A percentile compares a stretch with the other conserved stretches of the same genome.
Evolutionary conservation across 2,329 filamentous ascomycete genomes (phyloP).

Genomic region (Karstenula rhodostoma): DNA sequence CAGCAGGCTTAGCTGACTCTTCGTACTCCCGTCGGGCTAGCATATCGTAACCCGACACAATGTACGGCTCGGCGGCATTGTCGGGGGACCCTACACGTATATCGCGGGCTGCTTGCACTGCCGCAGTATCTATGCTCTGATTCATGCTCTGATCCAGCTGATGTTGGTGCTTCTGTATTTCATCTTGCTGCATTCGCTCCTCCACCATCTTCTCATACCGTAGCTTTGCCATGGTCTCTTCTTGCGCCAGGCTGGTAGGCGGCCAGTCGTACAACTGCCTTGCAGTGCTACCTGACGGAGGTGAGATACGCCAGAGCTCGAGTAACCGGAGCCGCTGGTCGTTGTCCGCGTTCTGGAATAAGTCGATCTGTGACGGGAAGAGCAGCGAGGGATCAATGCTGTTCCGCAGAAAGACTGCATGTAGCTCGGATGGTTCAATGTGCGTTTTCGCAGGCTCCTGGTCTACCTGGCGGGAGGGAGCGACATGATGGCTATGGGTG

Average conservation of each 20-base stretch:
- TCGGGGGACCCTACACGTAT: slow-evolving; percentile 28
- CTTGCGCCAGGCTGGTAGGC: slow-evolving; percentile 62
- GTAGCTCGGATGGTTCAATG: slow-evolving; percentile 52
- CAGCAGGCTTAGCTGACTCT: slow-evolving; percentile 51
- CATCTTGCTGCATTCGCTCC: slow-evolving; percentile 37
- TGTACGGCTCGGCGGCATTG: slow-evolving; percentile 80
- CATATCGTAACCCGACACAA: slow-evolving; percentile 80
- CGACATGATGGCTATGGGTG: slow-evolving; percentile 77
- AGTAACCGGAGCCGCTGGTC: slow-evolving; percentile 78
- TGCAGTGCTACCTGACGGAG: slow-evolving; percentile 60
- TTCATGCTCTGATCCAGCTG: slow-evolving; percentile 41
- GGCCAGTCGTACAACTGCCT: slow-evolving; percentile 60
- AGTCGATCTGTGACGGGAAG: slow-evolving; percentile 76
- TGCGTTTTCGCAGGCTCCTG: slow-evolving; percentile 43
- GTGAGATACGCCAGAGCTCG: slow-evolving; percentile 85
- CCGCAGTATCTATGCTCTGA: slow-evolving; percentile 17
- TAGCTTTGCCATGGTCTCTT: slow-evolving; percentile 63
- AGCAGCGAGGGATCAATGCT: slow-evolving; percentile 75
- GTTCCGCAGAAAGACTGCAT: slow-evolving; percentile 69
- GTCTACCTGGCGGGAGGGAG: slow-evolving; percentile 38
- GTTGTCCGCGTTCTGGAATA: slow-evolving; percentile 78
- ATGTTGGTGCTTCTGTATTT: slow-evolving; percentile 38
- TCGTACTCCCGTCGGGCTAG: slow-evolving; percentile 71
- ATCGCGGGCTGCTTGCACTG: slow-evolving; percentile 26
- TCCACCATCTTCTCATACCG: slow-evolving; percentile 64